Evolutionary conservation across 73 alveolate species (phyloP).

Genomic region (Urostyla sp.): DNA sequence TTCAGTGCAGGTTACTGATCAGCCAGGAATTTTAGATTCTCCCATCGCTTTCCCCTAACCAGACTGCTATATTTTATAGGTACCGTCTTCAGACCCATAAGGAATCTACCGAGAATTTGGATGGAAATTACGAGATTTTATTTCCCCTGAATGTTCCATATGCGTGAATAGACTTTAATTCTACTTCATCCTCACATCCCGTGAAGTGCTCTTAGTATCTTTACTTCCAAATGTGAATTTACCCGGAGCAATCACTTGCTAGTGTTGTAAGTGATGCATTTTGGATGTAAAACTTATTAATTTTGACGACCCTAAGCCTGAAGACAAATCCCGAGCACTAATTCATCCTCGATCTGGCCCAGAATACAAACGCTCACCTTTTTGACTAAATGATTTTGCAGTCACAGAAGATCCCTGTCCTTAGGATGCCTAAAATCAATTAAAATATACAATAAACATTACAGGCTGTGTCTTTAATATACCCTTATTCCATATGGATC

Average conservation of each 20-base stretch:
- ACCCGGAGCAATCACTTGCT: constrained; percentile 51
- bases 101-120: constrained; percentile 87
- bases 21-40: constrained; percentile 39
- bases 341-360: constrained; percentile 77
- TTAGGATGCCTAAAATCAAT: not conserved
- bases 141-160: constrained; percentile 76
- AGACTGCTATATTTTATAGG: constrained; percentile 74
- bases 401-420: constrained; percentile 74
- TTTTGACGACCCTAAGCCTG: no score
- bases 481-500: constrained; percentile 57
- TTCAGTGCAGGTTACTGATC: constrained; percentile 59
- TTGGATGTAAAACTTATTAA: constrained; percentile 59
- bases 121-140: constrained; percentile 70
- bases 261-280: constrained; percentile 58
- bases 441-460: not conserved
- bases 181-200: constrained; percentile 84
- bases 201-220: constrained; percentile 71
- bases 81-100: constrained; percentile 84
- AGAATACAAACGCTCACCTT: constrained; percentile 65
- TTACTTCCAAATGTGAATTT: constrained; percentile 66
- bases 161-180: constrained; percentile 57
- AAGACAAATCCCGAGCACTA: no score
- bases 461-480: constrained; percentile 43
- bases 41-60: constrained; percentile 55
- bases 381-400: constrained; percentile 32